A percentile compares a stretch with the other conserved stretches of the same genome.
Evolutionary conservation across 2,329 filamentous ascomycete species (phyloP).

Genomic region (Penicillium sp.): DNA sequence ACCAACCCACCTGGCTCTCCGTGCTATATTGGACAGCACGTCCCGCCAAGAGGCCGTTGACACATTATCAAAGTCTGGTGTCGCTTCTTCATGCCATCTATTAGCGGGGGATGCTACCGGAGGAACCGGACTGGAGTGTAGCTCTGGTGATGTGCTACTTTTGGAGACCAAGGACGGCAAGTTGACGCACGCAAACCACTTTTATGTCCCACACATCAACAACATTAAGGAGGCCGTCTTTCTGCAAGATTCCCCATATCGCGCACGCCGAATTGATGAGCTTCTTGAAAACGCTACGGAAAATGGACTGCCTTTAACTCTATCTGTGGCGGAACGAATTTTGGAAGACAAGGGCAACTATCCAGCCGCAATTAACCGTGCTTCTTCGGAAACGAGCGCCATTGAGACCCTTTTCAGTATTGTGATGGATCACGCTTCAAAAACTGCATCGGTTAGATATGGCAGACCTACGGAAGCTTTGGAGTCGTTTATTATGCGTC

Average conservation of each 20-base stretch:
- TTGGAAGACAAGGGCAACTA: constrained; percentile 1
- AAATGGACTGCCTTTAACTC: not conserved
- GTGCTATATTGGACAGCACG: not conserved
- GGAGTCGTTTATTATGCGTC: not conserved
- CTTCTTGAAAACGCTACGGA: not conserved
- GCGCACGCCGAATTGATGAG: not conserved
- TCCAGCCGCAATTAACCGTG: constrained; percentile 1
- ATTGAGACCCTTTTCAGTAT: not conserved
- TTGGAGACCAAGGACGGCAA: not conserved
- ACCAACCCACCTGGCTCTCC: constrained; percentile 2
- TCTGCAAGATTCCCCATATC: not conserved
- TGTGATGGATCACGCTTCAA: not conserved
- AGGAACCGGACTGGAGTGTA: not conserved
- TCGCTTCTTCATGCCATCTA: not conserved
- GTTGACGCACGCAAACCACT: constrained; percentile 1
- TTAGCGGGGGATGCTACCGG: not conserved
- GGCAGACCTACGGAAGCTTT: constrained; percentile 1
- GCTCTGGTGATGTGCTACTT: not conserved
- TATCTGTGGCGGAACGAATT: not conserved
- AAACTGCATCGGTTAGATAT: not conserved
- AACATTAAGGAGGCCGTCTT: not conserved
- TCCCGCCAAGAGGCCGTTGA: not conserved
- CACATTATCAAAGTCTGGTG: not conserved
- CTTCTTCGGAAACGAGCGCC: not conserved
- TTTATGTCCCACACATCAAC: not conserved